A percentile compares a stretch with the other conserved stretches of the same genome.
Conservation (phyloP, 2,329 filamentous ascomycete species). For the Colletotrichum sp. region DNA sequence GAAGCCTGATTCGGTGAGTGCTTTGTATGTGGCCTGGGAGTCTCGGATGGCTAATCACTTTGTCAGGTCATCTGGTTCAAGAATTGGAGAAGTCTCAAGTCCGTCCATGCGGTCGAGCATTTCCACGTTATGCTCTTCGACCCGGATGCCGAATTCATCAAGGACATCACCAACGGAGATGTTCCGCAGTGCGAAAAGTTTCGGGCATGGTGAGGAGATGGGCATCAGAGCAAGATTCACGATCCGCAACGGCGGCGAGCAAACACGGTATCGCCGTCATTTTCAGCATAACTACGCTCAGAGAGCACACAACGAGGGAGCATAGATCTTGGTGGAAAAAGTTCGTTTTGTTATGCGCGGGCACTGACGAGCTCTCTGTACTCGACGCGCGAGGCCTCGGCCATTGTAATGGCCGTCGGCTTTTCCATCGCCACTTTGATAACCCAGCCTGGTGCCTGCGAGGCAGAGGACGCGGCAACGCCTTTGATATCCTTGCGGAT, state of each 20-base stretch:
- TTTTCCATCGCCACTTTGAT: constrained; percentile 72
- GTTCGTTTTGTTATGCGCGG: neutral
- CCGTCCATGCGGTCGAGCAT: constrained; percentile 86
- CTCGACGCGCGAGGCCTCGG: constrained; percentile 74
- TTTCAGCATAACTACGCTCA: neutral
- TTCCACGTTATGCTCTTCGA: constrained; percentile 93
- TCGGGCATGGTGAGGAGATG: neutral
- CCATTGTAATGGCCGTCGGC: constrained; percentile 75
- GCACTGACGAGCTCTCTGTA: neutral
- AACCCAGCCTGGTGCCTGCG: constrained; percentile 41
- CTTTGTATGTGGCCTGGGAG: neutral
- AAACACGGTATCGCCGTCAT: neutral
- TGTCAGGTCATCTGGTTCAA: constrained; percentile 72
- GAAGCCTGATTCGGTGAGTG: constrained; percentile 49
- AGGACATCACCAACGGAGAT: constrained; percentile 75
- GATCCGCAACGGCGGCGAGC: neutral
- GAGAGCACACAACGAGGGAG: neutral
- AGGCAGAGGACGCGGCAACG: neutral
- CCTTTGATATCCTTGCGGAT: constrained; percentile 50
- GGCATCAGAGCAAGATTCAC: neutral
- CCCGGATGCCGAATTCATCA: constrained; percentile 73
- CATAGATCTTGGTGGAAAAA: neutral
- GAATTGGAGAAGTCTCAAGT: constrained; percentile 88
- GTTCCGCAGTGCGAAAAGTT: constrained; percentile 64
- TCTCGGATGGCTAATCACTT: neutral